phyloP scores from a whole-genome alignment of 768 basidiomycete genomes.

The Sporobolomyces phaffii region DNA sequence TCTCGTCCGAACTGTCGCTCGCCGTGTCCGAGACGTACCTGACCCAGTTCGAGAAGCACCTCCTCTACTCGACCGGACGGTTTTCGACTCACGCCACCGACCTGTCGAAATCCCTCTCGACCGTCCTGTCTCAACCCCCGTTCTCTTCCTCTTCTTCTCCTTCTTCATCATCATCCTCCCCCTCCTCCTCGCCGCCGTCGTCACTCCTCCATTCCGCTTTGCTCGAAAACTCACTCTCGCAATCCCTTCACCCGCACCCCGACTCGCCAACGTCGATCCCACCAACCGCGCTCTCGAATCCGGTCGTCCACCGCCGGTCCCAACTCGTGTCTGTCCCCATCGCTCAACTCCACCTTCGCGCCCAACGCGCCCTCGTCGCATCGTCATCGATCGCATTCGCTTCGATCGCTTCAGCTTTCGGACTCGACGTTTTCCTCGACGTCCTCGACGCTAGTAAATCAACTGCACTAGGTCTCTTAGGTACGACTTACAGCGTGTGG shows the following conservation, averaged over 20 bases:
- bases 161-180: slow-evolving; percentile 5
- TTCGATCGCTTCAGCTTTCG: not conserved
- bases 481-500: too few relatives aligned
- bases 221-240: slow-evolving; percentile 18
- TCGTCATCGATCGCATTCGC: not conserved
- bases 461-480: too few relatives aligned
- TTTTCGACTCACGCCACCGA: slow-evolving; percentile 4
- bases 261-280: not conserved
- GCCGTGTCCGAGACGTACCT: slow-evolving; percentile 17
- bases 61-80: slow-evolving; percentile 28
- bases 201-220: slow-evolving; percentile 25
- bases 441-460: slow-evolving; percentile 22
- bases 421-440: not conserved
- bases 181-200: not conserved
- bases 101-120: not conserved
- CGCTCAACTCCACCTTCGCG: slow-evolving; percentile 33
- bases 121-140: slow-evolving; percentile 10
- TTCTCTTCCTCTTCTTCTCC: not conserved
- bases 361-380: slow-evolving; percentile 28
- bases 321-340: slow-evolving; percentile 38
- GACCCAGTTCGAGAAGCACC: slow-evolving; percentile 16
- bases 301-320: slow-evolving; percentile 24
- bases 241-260: not conserved
- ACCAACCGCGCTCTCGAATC: slow-evolving; percentile 22
- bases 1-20: slow-evolving; percentile 33